These are phyloP conservation scores for Nemania sp. DNA, from an alignment of 2,329 filamentous ascomycete genomes.

Conservation along the genomic window DNA sequence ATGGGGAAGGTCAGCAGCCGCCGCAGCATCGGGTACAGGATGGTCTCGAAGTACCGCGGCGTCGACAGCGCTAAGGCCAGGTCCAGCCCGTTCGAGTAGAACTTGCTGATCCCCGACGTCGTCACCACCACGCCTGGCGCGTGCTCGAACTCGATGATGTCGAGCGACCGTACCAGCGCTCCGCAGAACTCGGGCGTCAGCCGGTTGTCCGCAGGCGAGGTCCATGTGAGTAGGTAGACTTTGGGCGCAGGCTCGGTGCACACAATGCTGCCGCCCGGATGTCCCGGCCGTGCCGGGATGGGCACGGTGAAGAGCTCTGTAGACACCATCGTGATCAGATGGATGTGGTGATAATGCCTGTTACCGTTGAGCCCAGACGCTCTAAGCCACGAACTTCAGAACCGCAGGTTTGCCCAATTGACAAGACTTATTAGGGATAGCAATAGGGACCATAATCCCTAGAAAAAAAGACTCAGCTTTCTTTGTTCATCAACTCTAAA, in stretches of 20 bases:
- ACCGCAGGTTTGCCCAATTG: too few relatives aligned
- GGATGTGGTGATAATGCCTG: not conserved
- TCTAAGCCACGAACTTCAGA: not conserved
- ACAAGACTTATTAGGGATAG: too few relatives aligned
- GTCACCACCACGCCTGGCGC: constrained; percentile 76
- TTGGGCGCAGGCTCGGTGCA: constrained; percentile 62
- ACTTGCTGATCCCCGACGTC: constrained; percentile 74
- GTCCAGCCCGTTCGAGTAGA: constrained; percentile 84
- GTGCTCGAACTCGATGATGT: constrained; percentile 71
- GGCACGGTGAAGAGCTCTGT: constrained; percentile 62
- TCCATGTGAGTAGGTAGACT: constrained; percentile 75
- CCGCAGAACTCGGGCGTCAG: constrained; percentile 70
- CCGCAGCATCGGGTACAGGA: constrained; percentile 66
- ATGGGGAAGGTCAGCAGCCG: constrained; percentile 74
- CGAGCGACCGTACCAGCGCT: constrained; percentile 70
- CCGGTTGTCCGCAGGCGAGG: constrained; percentile 74
- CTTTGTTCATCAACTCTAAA: too few relatives aligned
- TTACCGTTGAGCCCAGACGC: not conserved
- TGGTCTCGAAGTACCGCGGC: constrained; percentile 62
- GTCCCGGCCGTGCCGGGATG: constrained; percentile 48
- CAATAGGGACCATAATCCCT: too few relatives aligned
- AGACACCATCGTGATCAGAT: constrained; percentile 32
- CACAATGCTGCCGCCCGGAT: constrained; percentile 61
- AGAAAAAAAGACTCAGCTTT: too few relatives aligned
- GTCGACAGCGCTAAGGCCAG: constrained; percentile 65